Conservation (phyloP, 164 flowering plant species). For the Vitis rupestris region DNA sequence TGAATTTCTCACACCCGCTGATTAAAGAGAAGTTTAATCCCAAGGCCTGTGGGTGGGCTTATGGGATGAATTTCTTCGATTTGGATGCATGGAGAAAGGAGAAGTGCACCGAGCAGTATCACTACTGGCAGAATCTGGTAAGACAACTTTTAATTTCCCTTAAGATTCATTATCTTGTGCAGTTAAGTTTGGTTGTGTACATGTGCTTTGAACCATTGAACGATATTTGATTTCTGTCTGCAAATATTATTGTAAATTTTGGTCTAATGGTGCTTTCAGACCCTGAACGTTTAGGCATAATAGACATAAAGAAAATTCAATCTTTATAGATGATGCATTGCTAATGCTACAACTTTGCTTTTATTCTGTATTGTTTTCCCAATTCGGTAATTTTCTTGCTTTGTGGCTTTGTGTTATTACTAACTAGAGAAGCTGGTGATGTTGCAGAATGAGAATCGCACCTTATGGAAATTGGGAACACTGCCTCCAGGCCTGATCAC, state of each 20-base stretch:
- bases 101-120: conserved; percentile 50
- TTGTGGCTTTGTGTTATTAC: background rate
- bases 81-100: conserved; percentile 53
- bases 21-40: conserved; percentile 50
- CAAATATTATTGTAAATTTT: no score
- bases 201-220: no score
- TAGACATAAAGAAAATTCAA: background rate
- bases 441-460: conserved; percentile 51
- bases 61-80: conserved; percentile 58
- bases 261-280: no score
- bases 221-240: background rate
- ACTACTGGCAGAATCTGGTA: conserved; percentile 55
- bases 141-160: background rate
- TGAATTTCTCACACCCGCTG: conserved; percentile 52
- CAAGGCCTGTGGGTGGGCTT: conserved; percentile 57
- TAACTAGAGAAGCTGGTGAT: conserved; percentile 7
- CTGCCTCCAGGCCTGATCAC: conserved; percentile 52
- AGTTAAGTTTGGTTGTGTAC: no score
- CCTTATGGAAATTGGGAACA: conserved; percentile 49
- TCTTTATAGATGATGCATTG: background rate
- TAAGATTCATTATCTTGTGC: no score
- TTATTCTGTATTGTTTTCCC: background rate
- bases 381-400: background rate
- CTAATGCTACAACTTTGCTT: background rate
- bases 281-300: no score